Conservation (phyloP, 495 filamentous ascomycete species). For the Neurospora tetrasperma region DNA sequence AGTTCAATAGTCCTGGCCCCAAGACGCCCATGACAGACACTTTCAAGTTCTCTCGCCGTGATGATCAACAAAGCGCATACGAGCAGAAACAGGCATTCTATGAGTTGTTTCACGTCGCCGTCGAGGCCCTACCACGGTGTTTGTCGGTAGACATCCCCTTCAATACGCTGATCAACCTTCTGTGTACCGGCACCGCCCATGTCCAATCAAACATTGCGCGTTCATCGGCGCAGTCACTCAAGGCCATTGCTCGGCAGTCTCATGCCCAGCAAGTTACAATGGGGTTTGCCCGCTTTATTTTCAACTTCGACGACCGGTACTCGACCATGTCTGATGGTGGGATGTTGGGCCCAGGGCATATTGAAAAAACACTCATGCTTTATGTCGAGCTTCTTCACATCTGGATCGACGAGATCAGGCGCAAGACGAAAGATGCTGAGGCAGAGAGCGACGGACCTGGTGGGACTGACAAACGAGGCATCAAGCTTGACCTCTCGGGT, state of each 20-base stretch:
- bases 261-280: conserved; percentile 95
- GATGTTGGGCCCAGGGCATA: conserved; percentile 89
- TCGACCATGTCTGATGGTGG: conserved; percentile 97
- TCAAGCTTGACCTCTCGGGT: conserved; percentile 77
- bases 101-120: conserved; percentile 87
- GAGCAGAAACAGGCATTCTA: conserved; percentile 95
- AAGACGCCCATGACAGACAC: conserved; percentile 92
- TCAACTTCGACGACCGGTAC: conserved; percentile 94
- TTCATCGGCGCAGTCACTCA: conserved; percentile 85
- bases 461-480: conserved; percentile 45
- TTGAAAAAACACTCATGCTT: conserved; percentile 83
- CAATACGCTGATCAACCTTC: conserved; percentile 85
- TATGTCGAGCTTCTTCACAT: conserved; percentile 92
- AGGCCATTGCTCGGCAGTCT: conserved; percentile 86
- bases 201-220: conserved; percentile 84
- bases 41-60: conserved; percentile 74
- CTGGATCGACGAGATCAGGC: conserved; percentile 93
- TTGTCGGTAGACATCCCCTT: conserved; percentile 84
- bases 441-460: conserved; percentile 51
- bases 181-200: conserved; percentile 95
- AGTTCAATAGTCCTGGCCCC: conserved; percentile 72
- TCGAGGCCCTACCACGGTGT: conserved; percentile 88
- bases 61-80: conserved; percentile 60
- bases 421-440: conserved; percentile 66
- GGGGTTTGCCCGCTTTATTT: conserved; percentile 92